phyloP scores from a whole-genome alignment of 2,329 filamentous ascomycete species.

The Cadophora sp. region DNA sequence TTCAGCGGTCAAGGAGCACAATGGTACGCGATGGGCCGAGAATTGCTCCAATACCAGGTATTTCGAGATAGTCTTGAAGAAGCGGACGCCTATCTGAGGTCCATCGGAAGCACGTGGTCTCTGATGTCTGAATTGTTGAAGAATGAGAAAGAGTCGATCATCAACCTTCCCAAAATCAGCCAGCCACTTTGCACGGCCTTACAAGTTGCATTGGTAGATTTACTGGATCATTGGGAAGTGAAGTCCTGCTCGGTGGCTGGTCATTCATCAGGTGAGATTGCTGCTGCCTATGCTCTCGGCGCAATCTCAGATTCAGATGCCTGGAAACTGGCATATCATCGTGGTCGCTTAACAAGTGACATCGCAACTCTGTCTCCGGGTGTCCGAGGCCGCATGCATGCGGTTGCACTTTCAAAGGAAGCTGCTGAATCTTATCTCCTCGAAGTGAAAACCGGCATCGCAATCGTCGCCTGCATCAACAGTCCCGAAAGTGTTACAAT shows the following conservation, averaged over 20 bases:
- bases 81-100: conserved; percentile 45
- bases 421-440: neutral
- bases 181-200: conserved; percentile 39
- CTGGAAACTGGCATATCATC: conserved; percentile 32
- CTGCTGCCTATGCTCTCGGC: conserved; percentile 47
- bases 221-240: conserved; percentile 34
- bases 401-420: conserved; percentile 49
- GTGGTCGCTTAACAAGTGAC: conserved; percentile 24
- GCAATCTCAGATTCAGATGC: conserved; percentile 31
- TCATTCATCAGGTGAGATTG: conserved; percentile 45
- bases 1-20: conserved; percentile 42
- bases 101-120: conserved; percentile 44
- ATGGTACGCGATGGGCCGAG: conserved; percentile 39
- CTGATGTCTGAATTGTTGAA: conserved; percentile 27
- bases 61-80: conserved; percentile 45
- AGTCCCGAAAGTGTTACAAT: conserved; percentile 38
- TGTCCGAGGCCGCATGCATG: conserved; percentile 57
- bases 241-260: conserved; percentile 36
- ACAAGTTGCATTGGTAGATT: conserved; percentile 41
- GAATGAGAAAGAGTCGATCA: conserved; percentile 7
- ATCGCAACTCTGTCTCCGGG: conserved; percentile 29
- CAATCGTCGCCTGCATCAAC: conserved; percentile 46
- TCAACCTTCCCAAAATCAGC: conserved; percentile 32
- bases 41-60: conserved; percentile 44
- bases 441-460: conserved; percentile 8